Evolutionary conservation across 495 filamentous ascomycete genomes (phyloP), one percentile per base, ranked within the genome.

Genomic region (Talaromyces liani): DNA sequence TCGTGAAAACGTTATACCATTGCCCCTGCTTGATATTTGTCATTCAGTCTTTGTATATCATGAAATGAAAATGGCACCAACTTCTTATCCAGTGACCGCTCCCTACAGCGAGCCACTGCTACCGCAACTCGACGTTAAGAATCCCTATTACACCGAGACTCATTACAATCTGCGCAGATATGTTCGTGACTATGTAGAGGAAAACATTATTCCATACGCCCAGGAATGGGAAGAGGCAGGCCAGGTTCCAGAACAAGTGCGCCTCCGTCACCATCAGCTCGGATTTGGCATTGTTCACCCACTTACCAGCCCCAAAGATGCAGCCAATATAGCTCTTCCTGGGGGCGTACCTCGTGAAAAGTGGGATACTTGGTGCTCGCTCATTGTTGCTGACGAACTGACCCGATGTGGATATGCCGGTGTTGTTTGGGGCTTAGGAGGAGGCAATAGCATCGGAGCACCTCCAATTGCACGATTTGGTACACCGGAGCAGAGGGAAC

Each of bases 391-490:
- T 2, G 80, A 83, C 70, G 80, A 83, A 61, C 60, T 81, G 27
- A 77, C 72, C 7, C 72, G 80, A 0, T 65, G 78, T 7, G 78
- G 77, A 6, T 79, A 70, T 65, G 75, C 76, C 2, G 79, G 79
- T 45, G 75, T 79, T 6, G 65, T 75, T 20, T 82, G 79, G 79
- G 78, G 77, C 1, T 70, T 85, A 36, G 79, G 79, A n/a, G 81
- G 77, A 39, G 82, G 75, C 0, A 83, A 80, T 70, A 70, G 66
- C 5, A 84, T 85, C 65, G 82, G 82, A 18, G 79, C 78, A 68
- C 82, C 82, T n/a, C 80, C 81, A 12, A 69, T 84, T 67, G 79
- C 80, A 25, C 73, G 77, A 57, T 83, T 82, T 65, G 82, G 82
- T 16, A 83, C 76, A 24, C 65, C 68, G 10, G 72, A 77, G 68